phyloP scores from a whole-genome alignment of 2,329 filamentous ascomycete genomes.

The Lachnellula suecica region DNA sequence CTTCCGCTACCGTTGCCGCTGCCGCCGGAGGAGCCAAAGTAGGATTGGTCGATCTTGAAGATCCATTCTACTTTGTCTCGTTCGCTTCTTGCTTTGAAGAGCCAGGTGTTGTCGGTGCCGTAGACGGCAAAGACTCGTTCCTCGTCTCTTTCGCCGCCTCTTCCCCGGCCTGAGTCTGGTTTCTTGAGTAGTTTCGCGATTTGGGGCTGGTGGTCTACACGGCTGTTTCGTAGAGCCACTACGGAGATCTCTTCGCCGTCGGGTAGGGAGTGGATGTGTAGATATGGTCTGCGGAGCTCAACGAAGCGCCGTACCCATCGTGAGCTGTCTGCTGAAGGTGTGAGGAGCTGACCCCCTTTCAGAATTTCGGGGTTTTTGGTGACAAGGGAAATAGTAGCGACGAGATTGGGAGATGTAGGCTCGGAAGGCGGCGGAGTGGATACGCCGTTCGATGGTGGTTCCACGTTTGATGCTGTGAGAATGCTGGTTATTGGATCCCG shows the following conservation, averaged over 20 bases:
- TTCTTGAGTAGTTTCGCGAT: conserved; percentile 70
- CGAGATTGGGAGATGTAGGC: conserved; percentile 59
- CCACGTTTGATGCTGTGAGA: conserved; percentile 60
- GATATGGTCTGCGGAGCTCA: conserved; percentile 85
- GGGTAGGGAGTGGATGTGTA: conserved; percentile 82
- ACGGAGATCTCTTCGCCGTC: conserved; percentile 90
- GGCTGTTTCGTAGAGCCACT: conserved; percentile 82
- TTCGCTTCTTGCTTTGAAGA: conserved; percentile 88
- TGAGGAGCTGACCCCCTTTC: conserved; percentile 85
- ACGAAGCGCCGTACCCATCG: conserved; percentile 92
- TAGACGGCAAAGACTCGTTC: conserved; percentile 84
- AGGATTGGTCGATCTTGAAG: conserved; percentile 78
- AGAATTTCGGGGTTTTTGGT: conserved; percentile 79
- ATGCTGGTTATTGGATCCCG: conserved; percentile 42
- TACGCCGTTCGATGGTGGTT: conserved; percentile 66
- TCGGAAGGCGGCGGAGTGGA: conserved; percentile 30
- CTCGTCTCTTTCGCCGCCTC: conserved; percentile 31
- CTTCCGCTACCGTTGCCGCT: conserved; percentile 16
- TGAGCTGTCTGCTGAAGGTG: conserved; percentile 76
- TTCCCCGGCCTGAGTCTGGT: conserved; percentile 25
- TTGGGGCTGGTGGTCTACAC: conserved; percentile 90
- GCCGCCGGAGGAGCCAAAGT: conserved; percentile 27
- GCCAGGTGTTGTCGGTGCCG: conserved; percentile 89
- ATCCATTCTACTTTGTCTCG: conserved; percentile 97
- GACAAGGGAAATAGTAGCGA: conserved; percentile 74